A percentile compares a stretch with the other conserved stretches of the same genome.
phyloP scores from a whole-genome alignment of 1,284 basidiomycete species.

The Malassezia equina region DNA sequence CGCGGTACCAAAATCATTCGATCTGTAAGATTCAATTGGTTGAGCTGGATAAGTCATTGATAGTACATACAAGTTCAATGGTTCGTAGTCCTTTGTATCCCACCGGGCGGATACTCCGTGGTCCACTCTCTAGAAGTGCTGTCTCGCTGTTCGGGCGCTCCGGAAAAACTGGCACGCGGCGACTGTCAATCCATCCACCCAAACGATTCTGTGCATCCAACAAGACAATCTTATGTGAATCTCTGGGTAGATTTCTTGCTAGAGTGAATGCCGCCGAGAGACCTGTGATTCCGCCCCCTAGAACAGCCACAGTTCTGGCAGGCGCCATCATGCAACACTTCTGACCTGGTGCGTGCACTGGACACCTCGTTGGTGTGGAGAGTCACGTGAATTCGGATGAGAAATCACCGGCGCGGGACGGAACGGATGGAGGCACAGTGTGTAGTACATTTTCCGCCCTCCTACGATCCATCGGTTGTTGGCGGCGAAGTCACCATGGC shows the following conservation, averaged over 20 bases:
- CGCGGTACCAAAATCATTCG: slow-evolving; percentile 59
- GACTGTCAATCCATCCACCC: slow-evolving; percentile 74
- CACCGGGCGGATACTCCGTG: slow-evolving; percentile 37
- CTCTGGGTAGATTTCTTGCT: slow-evolving; percentile 57
- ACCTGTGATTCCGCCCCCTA: slow-evolving; percentile 73
- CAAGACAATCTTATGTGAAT: slow-evolving; percentile 55
- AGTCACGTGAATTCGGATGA: slow-evolving; percentile 13
- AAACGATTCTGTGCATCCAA: slow-evolving; percentile 59
- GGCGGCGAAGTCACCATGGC: slow-evolving; percentile 9
- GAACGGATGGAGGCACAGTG: slow-evolving; percentile 10
- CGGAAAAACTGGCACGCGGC: slow-evolving; percentile 51
- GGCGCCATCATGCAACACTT: background rate
- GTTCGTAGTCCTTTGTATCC: slow-evolving; percentile 49
- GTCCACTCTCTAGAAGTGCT: slow-evolving; percentile 37
- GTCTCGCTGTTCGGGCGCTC: background rate
- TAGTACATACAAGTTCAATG: slow-evolving; percentile 65
- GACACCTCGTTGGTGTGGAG: background rate
- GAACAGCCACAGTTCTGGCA: slow-evolving; percentile 51
- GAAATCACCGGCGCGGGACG: slow-evolving; percentile 19
- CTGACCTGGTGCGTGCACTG: background rate
- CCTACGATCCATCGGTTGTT: slow-evolving; percentile 7
- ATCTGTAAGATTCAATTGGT: slow-evolving; percentile 59
- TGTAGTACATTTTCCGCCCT: slow-evolving; percentile 6
- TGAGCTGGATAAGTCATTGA: slow-evolving; percentile 54
- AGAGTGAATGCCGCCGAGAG: slow-evolving; percentile 71